Evolutionary conservation across 1,284 basidiomycete genomes (phyloP), one percentile per base, ranked within the genome.

Genomic region (Spongispora temasekensis): DNA sequence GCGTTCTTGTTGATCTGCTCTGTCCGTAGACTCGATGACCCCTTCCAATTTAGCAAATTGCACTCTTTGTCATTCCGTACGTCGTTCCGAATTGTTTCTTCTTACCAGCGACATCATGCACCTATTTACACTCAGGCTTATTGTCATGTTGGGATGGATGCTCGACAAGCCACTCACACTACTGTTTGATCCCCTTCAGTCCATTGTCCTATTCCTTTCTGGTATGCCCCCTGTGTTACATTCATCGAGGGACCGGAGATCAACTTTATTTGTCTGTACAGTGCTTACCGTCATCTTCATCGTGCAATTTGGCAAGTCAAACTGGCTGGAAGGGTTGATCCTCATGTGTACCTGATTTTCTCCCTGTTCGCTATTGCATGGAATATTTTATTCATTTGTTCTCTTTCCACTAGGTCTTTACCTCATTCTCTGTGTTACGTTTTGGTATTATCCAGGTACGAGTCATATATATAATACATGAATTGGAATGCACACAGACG

Each of bases 51-150:
- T n/a, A 91, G 89, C 95, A 97, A 89, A 94, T 94, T 35, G 90
- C 93, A 2, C 82, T 95, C 28, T 93, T 95, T 66, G 89, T 97
- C 60, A 88, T 95, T 61, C 95, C 95, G 77, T 87, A 62, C 64
- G 83, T 77, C 19, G n/a, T n/a, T n/a, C n/a, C n/a, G n/a, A n/a
- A n/a, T n/a, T n/a, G n/a, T n/a, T n/a, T n/a, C n/a, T n/a, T n/a
- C n/a, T n/a, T n/a, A n/a, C n/a, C n/a, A n/a, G n/a, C n/a, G n/a
- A n/a, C n/a, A n/a, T n/a, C n/a, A n/a, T n/a, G n/a, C n/a, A n/a
- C n/a, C n/a, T n/a, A n/a, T 85, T 19, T 32, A 17, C n/a, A 54
- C 23, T 10, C 55, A 89, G 84, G 27, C 83, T 90, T 65, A 87
- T 85, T 57, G 80, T 89, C 19, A 81, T 77, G 2, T 73, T 90